Evolutionary conservation across 495 filamentous ascomycete species (phyloP).

Genomic region (Lineolata rhizophorae): DNA sequence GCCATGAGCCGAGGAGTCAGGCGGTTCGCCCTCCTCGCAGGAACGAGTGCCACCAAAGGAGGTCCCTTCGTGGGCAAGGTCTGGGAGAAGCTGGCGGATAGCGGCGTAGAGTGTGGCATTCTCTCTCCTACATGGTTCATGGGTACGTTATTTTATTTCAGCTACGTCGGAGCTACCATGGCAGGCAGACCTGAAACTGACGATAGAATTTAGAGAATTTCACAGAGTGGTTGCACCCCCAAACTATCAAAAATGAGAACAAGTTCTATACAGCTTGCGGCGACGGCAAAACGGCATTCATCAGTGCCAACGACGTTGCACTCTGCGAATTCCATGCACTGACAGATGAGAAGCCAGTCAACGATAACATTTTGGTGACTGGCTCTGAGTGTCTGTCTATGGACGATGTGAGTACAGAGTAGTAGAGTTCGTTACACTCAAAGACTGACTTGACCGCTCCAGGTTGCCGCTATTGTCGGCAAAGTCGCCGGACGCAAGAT

Average conservation of each 20-base stretch:
- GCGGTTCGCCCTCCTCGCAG: conserved; percentile 24
- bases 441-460: background rate
- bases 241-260: background rate
- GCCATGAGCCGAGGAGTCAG: conserved; percentile 17
- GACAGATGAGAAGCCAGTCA: conserved; percentile 1
- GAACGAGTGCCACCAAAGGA: conserved; percentile 17
- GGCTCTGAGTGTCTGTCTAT: background rate
- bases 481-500: background rate
- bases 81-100: background rate
- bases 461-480: background rate
- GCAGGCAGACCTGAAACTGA: too few species aligned
- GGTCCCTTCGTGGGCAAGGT: conserved; percentile 7
- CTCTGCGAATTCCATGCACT: background rate
- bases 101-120: conserved; percentile 1
- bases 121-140: conserved; percentile 5
- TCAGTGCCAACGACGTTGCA: background rate
- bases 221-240: background rate
- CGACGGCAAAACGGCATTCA: background rate
- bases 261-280: background rate
- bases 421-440: conserved; percentile 3
- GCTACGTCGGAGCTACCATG: background rate
- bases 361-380: background rate
- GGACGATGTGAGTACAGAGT: background rate
- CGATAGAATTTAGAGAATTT: too few species aligned
- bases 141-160: background rate